Base-by-base conservation (phyloP, 306 rosid genomes). In the Trifolium repens region DNA sequence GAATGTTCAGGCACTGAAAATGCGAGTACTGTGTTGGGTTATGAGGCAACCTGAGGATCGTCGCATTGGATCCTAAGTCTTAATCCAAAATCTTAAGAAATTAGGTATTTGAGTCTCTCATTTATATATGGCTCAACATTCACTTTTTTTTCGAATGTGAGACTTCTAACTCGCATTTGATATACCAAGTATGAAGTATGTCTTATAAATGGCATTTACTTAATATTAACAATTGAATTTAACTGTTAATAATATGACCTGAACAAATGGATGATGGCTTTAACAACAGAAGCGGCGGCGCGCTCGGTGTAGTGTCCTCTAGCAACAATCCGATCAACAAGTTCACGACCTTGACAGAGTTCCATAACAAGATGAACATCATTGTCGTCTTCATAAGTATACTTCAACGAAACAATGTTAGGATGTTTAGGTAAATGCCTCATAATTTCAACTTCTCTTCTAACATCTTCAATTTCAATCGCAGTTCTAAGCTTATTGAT, bases 381-480 rank as follows among this genome's bases (percentile, higher is more conserved):
- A 76, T 91, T 90, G 17, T 80, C 79, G 62, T 91, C 97, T 80
- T 91, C 97, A 30, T 88, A 89, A 0, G 93, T 87, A 14, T 89
- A 89, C 57, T 73, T 88, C 16, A 91, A 88, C 86, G 78, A 85
- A 72, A 89, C 96, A 8, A 91, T 60, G 84, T 91, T 91, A 8
- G 90, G 85, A 71, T 91, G 97, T 47, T 88, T 88, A 8, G 97
- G 97, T 35, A 91, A 61, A 26, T 83, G 82, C 2, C 90, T 85
- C 93, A 91, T 86, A 54, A 91, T 89, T 16, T 89, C 90, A 6
- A 89, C 97, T 85, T 91, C 90, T 9, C 97, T 87, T 81, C 97
- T 71, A 60, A 91, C 91, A 58, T 86, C 91, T 5, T 91, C 93
- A 32, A 88, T 63, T 62, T 91, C 96, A 67, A 85, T 91, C 2